Evolutionary conservation across 768 basidiomycete genomes (phyloP).

Genomic region (Mycena polygramma): DNA sequence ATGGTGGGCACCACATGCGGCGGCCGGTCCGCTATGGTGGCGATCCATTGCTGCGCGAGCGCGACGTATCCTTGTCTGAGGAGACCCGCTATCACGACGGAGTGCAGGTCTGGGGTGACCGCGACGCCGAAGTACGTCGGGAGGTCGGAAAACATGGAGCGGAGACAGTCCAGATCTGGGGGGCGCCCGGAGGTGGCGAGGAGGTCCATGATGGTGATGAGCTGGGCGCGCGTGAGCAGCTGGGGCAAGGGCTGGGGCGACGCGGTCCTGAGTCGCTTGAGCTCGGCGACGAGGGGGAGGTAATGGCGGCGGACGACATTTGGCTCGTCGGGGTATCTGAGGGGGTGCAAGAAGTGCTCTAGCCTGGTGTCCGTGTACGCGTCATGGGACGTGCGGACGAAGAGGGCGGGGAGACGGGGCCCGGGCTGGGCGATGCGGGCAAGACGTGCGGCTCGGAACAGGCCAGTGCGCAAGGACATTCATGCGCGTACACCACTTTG

Average conservation of each 20-base stretch:
- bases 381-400: constrained; percentile 40
- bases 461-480: constrained; percentile 69
- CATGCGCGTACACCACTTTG: constrained; percentile 56
- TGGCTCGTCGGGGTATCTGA: constrained; percentile 43
- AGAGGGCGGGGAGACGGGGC: constrained; percentile 28
- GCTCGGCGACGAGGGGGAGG: constrained; percentile 46
- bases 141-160: constrained; percentile 65
- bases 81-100: constrained; percentile 63
- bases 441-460: constrained; percentile 52
- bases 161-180: constrained; percentile 67
- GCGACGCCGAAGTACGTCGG: constrained; percentile 59
- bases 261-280: constrained; percentile 40
- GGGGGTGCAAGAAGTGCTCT: constrained; percentile 34
- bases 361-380: constrained; percentile 34
- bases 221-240: constrained; percentile 47
- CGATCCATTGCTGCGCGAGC: constrained; percentile 64
- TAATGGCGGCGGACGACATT: constrained; percentile 55
- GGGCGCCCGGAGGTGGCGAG: constrained; percentile 67
- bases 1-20: constrained; percentile 60
- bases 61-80: constrained; percentile 57
- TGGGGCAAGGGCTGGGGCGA: constrained; percentile 42
- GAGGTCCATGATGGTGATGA: constrained; percentile 55
- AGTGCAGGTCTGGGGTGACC: constrained; percentile 62
- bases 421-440: constrained; percentile 12
- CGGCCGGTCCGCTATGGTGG: constrained; percentile 64